A percentile compares a stretch with the other conserved stretches of the same genome.
Evolutionary conservation across 371 early-diverging fungal species (phyloP).

Genomic region (Mucor saturninus): DNA sequence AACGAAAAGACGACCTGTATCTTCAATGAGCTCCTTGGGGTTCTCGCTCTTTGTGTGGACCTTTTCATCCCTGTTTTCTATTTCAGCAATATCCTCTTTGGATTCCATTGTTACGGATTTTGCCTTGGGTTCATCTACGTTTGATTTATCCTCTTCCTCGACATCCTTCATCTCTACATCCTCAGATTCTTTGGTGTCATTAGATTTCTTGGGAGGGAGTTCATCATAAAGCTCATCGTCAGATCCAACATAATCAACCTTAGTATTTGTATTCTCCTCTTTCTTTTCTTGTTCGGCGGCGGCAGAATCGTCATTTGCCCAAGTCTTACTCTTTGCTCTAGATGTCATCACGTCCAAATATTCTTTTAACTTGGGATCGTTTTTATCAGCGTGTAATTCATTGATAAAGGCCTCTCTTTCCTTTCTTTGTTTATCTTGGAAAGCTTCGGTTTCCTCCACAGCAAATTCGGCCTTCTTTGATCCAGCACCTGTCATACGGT

Average conservation of each 20-base stretch:
- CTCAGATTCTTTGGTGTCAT: constrained; percentile 32
- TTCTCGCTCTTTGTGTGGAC: constrained; percentile 23
- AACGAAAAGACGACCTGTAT: constrained; percentile 94
- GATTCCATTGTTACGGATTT: background rate
- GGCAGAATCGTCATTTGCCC: constrained; percentile 90
- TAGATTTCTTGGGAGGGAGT: constrained; percentile 49
- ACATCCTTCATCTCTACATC: constrained; percentile 37
- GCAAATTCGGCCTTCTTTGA: constrained; percentile 46
- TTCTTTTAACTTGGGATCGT: constrained; percentile 83
- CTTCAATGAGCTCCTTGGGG: constrained; percentile 75
- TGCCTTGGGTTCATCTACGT: constrained; percentile 21
- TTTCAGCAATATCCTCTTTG: constrained; percentile 17
- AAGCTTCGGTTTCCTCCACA: constrained; percentile 52
- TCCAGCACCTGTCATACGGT: constrained; percentile 38
- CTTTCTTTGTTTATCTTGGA: constrained; percentile 34
- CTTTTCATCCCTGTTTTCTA: constrained; percentile 25
- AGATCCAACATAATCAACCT: constrained; percentile 61
- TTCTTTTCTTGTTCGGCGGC: constrained; percentile 30
- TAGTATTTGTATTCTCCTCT: constrained; percentile 44
- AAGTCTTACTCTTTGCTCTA: constrained; percentile 80
- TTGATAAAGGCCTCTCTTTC: constrained; percentile 55
- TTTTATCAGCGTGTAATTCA: constrained; percentile 64
- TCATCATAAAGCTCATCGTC: constrained; percentile 79
- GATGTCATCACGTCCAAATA: constrained; percentile 88
- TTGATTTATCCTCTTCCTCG: constrained; percentile 6